phyloP scores from a whole-genome alignment of 495 filamentous ascomycete genomes.

The Hypoxylon subgilvum region DNA sequence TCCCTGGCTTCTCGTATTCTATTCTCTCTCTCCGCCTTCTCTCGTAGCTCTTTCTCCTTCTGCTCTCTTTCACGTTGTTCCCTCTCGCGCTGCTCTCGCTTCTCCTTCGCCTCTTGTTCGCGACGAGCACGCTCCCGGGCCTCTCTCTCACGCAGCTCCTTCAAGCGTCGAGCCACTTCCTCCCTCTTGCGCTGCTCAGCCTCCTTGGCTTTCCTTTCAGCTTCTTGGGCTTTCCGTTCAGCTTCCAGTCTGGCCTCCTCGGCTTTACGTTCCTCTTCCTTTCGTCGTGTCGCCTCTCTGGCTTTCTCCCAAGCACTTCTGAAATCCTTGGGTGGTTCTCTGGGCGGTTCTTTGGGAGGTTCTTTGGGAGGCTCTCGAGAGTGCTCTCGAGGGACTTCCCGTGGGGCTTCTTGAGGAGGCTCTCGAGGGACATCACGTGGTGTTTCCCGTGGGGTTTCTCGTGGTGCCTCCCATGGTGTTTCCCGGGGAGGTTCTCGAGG shows the following conservation, averaged over 20 bases:
- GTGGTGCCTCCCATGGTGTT: constrained; percentile 2
- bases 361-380: constrained; percentile 3
- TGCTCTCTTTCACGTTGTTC: constrained; percentile 50
- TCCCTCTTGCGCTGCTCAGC: constrained; percentile 57
- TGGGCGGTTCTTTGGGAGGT: constrained; percentile 18
- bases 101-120: constrained; percentile 58
- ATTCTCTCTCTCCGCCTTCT: constrained; percentile 48
- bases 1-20: constrained; percentile 42
- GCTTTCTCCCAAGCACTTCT: constrained; percentile 72
- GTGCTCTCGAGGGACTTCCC: background rate
- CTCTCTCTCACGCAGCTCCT: constrained; percentile 65
- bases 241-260: constrained; percentile 64
- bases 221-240: constrained; percentile 52
- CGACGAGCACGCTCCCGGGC: constrained; percentile 60
- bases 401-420: background rate
- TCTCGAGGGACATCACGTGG: background rate
- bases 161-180: constrained; percentile 56
- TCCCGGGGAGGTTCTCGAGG: constrained; percentile 4
- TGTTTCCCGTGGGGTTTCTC: background rate
- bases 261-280: constrained; percentile 53
- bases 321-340: constrained; percentile 28
- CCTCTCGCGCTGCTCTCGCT: constrained; percentile 45
- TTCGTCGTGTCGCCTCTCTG: constrained; percentile 68
- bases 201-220: constrained; percentile 63
- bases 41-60: constrained; percentile 54